Evolutionary conservation across 2,329 filamentous ascomycete genomes (phyloP).

Genomic region (Phoma sp.): DNA sequence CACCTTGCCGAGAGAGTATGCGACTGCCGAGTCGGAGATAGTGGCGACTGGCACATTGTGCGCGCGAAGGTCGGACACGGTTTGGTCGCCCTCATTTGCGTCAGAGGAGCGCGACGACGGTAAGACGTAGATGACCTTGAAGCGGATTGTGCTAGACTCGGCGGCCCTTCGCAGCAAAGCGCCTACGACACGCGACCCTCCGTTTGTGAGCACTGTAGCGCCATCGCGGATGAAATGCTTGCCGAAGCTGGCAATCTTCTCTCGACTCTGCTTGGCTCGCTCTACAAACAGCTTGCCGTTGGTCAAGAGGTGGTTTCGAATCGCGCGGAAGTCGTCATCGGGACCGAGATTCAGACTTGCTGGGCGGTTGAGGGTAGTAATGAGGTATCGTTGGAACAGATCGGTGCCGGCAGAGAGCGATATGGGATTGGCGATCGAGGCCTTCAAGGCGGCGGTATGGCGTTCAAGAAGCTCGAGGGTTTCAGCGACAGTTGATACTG

Average conservation of each 20-base stretch:
- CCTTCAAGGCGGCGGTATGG: conserved; percentile 78
- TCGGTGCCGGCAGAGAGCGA: conserved; percentile 93
- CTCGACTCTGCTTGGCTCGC: conserved; percentile 81
- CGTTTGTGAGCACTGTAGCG: conserved; percentile 85
- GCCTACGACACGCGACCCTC: conserved; percentile 83
- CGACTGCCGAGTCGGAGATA: conserved; percentile 76
- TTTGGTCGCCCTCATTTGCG: conserved; percentile 66
- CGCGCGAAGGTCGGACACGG: conserved; percentile 72
- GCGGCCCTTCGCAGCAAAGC: conserved; percentile 77
- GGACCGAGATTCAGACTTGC: conserved; percentile 52
- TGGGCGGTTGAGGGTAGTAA: conserved; percentile 69
- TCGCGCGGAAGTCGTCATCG: conserved; percentile 76
- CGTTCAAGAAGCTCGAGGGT: conserved; percentile 84
- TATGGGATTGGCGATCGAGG: conserved; percentile 82
- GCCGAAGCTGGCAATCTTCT: conserved; percentile 81
- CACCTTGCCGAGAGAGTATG: conserved; percentile 78
- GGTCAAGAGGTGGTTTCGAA: conserved; percentile 80
- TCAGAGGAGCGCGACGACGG: conserved; percentile 45
- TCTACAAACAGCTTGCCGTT: conserved; percentile 88
- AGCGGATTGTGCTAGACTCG: conserved; percentile 69
- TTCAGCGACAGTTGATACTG: conserved; percentile 88
- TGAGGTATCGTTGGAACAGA: conserved; percentile 92
- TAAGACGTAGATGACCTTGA: conserved; percentile 78
- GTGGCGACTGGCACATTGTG: conserved; percentile 83
- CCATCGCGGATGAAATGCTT: conserved; percentile 79